phyloP scores from a whole-genome alignment of 1,284 basidiomycete species.

The Sparassis latifolia region DNA sequence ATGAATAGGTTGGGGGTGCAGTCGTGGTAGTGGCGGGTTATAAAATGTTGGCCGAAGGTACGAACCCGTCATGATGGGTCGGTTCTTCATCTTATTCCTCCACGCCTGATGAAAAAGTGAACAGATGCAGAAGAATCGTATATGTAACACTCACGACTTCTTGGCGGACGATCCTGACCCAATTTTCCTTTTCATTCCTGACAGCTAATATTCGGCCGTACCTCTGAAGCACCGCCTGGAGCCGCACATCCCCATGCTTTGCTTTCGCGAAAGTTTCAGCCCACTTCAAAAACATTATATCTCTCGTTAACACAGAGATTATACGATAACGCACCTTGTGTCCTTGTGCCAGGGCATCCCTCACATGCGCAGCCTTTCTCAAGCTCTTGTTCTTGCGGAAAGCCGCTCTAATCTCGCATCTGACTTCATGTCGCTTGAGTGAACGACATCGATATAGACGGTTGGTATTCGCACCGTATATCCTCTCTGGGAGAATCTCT shows the following conservation, averaged over 20 bases:
- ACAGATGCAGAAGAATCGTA: not conserved
- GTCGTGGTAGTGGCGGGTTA: conserved; percentile 66
- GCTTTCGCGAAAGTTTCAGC: conserved; percentile 52
- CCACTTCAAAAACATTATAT: conserved; percentile 36
- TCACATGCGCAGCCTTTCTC: conserved; percentile 20
- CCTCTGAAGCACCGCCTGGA: conserved; percentile 40
- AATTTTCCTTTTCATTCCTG: conserved; percentile 43
- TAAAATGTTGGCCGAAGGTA: conserved; percentile 54
- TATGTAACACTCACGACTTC: conserved; percentile 40
- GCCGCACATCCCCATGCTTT: conserved; percentile 41
- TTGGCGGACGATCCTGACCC: conserved; percentile 37
- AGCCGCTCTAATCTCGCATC: conserved; percentile 44
- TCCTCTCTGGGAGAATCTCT: conserved; percentile 42
- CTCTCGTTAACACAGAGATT: not conserved
- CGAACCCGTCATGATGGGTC: conserved; percentile 64
- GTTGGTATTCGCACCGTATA: conserved; percentile 37
- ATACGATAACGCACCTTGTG: conserved; percentile 39
- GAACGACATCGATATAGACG: not conserved
- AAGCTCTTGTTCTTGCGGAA: conserved; percentile 48
- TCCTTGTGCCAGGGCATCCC: conserved; percentile 38
- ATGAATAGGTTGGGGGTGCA: conserved; percentile 68
- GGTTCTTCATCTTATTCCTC: conserved; percentile 41
- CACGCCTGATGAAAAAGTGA: conserved; percentile 33
- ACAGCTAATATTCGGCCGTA: conserved; percentile 49
- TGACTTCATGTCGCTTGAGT: conserved; percentile 34